A percentile compares a stretch with the other conserved stretches of the same genome.
phyloP scores from a whole-genome alignment of 345 rosid genomes.

The Populus alba region DNA sequence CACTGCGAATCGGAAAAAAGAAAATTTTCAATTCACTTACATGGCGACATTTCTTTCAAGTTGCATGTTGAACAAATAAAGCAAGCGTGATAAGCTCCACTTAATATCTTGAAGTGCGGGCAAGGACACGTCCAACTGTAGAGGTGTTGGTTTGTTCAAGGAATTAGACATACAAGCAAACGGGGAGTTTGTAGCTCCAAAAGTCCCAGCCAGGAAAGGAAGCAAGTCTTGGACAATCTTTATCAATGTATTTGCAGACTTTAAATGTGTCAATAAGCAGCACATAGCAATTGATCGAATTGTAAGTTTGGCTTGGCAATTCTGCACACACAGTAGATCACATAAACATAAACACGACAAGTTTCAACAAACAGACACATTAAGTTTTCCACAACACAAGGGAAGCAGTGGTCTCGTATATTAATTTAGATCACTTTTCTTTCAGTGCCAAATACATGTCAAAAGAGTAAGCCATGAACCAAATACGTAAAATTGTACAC shows the following conservation, averaged over 20 bases:
- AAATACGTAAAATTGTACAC: not conserved
- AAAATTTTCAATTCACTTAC: constrained; percentile 50
- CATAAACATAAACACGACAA: constrained; percentile 14
- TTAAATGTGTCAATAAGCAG: constrained; percentile 37
- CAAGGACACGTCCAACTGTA: constrained; percentile 62
- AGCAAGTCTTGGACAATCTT: constrained; percentile 39
- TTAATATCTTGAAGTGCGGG: constrained; percentile 68
- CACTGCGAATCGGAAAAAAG: constrained; percentile 2
- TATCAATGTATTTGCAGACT: constrained; percentile 23
- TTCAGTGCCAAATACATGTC: not conserved
- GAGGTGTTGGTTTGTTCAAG: constrained; percentile 71
- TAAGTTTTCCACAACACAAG: not conserved
- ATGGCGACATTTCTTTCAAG: constrained; percentile 87
- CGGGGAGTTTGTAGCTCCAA: constrained; percentile 35
- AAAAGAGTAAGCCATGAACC: not conserved
- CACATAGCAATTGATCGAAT: constrained; percentile 48
- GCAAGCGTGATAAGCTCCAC: constrained; percentile 68
- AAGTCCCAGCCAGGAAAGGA: constrained; percentile 36
- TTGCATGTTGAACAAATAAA: constrained; percentile 82
- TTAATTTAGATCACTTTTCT: not conserved
- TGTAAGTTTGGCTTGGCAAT: constrained; percentile 28
- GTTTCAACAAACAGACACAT: not conserved
- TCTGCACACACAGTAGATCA: constrained; percentile 47
- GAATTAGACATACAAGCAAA: constrained; percentile 86
- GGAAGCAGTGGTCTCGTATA: not conserved